phyloP scores from a whole-genome alignment of 2,329 filamentous ascomycete species.

The Trichoderma atrobrunneum region DNA sequence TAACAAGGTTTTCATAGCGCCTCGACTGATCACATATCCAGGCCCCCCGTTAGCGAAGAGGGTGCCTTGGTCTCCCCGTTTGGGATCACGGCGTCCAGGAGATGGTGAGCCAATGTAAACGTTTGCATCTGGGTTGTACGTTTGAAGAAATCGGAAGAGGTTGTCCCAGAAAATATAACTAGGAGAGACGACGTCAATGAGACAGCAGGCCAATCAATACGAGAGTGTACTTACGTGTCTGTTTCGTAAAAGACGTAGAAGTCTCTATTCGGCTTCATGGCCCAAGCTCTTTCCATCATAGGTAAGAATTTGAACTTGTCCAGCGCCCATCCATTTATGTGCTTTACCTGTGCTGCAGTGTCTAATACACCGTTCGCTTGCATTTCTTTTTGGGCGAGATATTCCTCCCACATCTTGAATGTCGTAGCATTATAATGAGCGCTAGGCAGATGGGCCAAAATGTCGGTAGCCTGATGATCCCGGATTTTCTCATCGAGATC shows the following conservation, averaged over 20 bases:
- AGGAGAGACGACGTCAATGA: background rate
- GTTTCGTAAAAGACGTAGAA: slow-evolving; percentile 58
- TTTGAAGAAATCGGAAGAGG: slow-evolving; percentile 48
- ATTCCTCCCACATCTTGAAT: slow-evolving; percentile 25
- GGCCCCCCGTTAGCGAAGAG: slow-evolving; percentile 51
- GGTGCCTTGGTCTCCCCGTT: slow-evolving; percentile 31
- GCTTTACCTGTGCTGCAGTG: slow-evolving; percentile 30
- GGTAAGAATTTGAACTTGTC: slow-evolving; percentile 59
- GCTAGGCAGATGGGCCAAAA: slow-evolving; percentile 45
- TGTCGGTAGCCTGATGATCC: slow-evolving; percentile 42
- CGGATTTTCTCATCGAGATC: slow-evolving; percentile 47
- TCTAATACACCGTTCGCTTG: slow-evolving; percentile 33
- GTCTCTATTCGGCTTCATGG: slow-evolving; percentile 43
- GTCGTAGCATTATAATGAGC: slow-evolving; percentile 32
- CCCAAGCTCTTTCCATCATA: slow-evolving; percentile 51
- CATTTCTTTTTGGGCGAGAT: slow-evolving; percentile 41
- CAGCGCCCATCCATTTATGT: slow-evolving; percentile 47
- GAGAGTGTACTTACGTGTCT: slow-evolving; percentile 44
- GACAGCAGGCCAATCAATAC: background rate
- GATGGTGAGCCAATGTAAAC: slow-evolving; percentile 51
- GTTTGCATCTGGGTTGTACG: slow-evolving; percentile 43
- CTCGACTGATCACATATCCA: slow-evolving; percentile 46
- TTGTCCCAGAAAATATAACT: slow-evolving; percentile 34
- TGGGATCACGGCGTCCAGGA: slow-evolving; percentile 35
- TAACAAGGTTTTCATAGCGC: slow-evolving; percentile 42